These are phyloP conservation scores for Trichoderma endophyticum DNA, from an alignment of 2,329 filamentous ascomycete genomes.

Conservation along the genomic window DNA sequence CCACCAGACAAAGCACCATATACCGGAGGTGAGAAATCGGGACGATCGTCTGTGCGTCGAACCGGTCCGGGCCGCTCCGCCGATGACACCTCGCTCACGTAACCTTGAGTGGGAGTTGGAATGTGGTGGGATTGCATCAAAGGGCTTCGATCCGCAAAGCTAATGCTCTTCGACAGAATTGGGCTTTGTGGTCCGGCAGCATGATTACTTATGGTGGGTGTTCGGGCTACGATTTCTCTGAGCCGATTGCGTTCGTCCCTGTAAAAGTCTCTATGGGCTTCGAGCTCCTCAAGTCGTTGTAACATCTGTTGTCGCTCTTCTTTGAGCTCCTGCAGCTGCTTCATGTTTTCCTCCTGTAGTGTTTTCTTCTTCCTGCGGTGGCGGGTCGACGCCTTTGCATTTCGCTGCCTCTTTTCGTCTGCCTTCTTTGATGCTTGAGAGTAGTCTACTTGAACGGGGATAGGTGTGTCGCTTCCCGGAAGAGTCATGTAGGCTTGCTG, in stretches of 20 bases:
- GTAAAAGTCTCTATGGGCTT: constrained; percentile 70
- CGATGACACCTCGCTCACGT: constrained; percentile 42
- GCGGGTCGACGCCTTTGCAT: constrained; percentile 79
- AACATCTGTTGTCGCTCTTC: constrained; percentile 64
- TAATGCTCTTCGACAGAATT: constrained; percentile 34
- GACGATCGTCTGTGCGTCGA: constrained; percentile 46
- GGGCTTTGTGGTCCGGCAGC: constrained; percentile 55
- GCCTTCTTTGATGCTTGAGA: constrained; percentile 78
- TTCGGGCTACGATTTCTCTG: constrained; percentile 60
- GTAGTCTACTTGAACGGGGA: constrained; percentile 69
- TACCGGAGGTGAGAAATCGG: constrained; percentile 40
- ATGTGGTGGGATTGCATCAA: constrained; percentile 27
- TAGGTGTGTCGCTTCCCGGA: constrained; percentile 39
- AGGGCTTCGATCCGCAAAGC: constrained; percentile 39
- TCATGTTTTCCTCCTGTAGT: constrained; percentile 69
- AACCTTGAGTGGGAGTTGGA: constrained; percentile 31
- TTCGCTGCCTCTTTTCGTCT: constrained; percentile 80
- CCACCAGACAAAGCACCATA: constrained; percentile 38
- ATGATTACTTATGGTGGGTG: constrained; percentile 53
- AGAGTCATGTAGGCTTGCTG: constrained; percentile 40
- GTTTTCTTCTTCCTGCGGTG: constrained; percentile 81
- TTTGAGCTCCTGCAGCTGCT: constrained; percentile 67
- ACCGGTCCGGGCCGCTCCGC: constrained; percentile 47
- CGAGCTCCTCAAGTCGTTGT: constrained; percentile 49
- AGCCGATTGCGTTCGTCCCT: constrained; percentile 69